Conservation (phyloP, 2,329 filamentous ascomycete species). For the Huntiella savannae region DNA sequence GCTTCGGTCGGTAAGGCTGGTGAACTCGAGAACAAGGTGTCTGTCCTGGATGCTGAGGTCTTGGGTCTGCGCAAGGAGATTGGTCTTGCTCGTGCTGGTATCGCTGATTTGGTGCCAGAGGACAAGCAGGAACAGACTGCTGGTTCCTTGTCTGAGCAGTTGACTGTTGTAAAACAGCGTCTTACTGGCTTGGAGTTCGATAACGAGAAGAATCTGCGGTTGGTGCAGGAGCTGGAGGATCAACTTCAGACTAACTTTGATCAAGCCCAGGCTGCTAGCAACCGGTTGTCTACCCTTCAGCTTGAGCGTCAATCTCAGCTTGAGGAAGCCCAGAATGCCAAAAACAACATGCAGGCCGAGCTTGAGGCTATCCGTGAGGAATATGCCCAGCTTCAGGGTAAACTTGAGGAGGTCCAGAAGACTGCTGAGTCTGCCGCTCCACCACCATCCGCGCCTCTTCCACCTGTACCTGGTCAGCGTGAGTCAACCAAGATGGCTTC, state of each 20-base stretch:
- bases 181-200: constrained; percentile 40
- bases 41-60: constrained; percentile 37
- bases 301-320: constrained; percentile 55
- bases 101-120: constrained; percentile 33
- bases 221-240: constrained; percentile 92
- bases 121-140: constrained; percentile 26
- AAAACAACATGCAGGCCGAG: constrained; percentile 44
- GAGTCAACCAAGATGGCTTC: constrained; percentile 32
- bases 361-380: constrained; percentile 49
- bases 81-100: constrained; percentile 35
- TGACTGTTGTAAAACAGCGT: constrained; percentile 45
- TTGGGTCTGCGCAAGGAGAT: constrained; percentile 42
- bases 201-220: constrained; percentile 78
- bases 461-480: constrained; percentile 55
- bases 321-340: constrained; percentile 56
- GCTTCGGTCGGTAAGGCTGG: constrained; percentile 7
- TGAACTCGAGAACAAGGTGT: constrained; percentile 36
- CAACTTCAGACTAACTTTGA: constrained; percentile 92
- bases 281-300: constrained; percentile 67
- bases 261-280: constrained; percentile 67
- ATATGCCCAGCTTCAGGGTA: constrained; percentile 50
- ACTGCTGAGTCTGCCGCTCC: constrained; percentile 32
- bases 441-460: constrained; percentile 51
- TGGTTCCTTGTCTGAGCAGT: constrained; percentile 33
- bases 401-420: constrained; percentile 30